Evolutionary conservation across 176 grass and related monocot species (phyloP), one percentile per base, ranked within the genome.

Genomic region (Hsuehochloa calcarea): DNA sequence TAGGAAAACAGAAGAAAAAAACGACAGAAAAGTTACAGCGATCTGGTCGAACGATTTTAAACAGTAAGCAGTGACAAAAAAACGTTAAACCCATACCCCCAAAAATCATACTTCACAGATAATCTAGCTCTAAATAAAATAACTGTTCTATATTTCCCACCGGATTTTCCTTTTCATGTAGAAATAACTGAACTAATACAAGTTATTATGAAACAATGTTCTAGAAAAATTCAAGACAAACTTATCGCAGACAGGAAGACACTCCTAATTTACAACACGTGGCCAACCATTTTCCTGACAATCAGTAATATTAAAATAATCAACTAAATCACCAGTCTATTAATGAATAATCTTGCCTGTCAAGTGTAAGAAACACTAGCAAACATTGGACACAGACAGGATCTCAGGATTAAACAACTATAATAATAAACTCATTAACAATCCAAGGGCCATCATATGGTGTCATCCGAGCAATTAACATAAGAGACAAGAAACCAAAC

Each of bases 301-400:
- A 38, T 64, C 11, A 16, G 38, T 25, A 34, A 63, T 44, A 6
- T 31, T 39, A 59, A 35, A 66, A 58, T 67, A 19, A 31, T n/a
- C n/a, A 47, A 59, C 38, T 47, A 80, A 75, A 60, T 72, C 37
- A 49, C 45, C 5, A 13, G 34, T 68, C 22, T 85, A 67, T 56
- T 38, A 56, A 51, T 71, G 10, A 54, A 73, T 50, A 68, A 25
- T 6, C 3, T 39, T 35, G 26, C 45, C 19, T 55, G 78, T 40
- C 62, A 81, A 81, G 19, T 62, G 31, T 55, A 85, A 43, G 68
- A 47, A 82, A 14, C 37, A 69, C 17, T 79, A 88, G 61, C 22
- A 69, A 82, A 66, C 11, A 67, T 46, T 26, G 52, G 26, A 82
- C 62, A 80, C 31, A 13, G 10, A 37, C 19, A 50, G 52, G 10